Conservation (phyloP, 305 asterid species). For the Fraxinus floribunda region DNA sequence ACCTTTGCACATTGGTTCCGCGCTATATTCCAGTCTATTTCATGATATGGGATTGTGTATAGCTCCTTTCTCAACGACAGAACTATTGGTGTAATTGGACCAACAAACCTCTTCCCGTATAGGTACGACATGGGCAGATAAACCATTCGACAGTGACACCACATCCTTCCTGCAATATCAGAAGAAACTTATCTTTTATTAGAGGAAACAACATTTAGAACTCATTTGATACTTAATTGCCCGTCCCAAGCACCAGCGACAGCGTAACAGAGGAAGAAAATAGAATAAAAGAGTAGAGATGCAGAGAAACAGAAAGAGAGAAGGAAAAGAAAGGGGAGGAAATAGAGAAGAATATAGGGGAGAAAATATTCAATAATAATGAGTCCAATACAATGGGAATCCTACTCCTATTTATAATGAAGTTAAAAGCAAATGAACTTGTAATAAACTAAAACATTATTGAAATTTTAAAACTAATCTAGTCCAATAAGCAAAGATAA, state of each 20-base stretch:
- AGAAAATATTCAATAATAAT: neutral
- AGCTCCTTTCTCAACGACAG: conserved; percentile 87
- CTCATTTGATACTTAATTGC: neutral
- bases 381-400: neutral
- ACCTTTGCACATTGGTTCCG: conserved; percentile 97
- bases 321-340: neutral
- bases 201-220: neutral
- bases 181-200: conserved; percentile 16
- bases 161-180: conserved; percentile 81
- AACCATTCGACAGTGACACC: conserved; percentile 99
- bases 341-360: neutral
- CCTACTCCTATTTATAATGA: neutral
- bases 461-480: neutral
- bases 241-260: neutral
- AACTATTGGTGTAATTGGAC: conserved; percentile 84
- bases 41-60: conserved; percentile 73
- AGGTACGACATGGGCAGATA: conserved; percentile 94
- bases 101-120: conserved; percentile 84
- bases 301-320: neutral
- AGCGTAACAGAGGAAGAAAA: neutral
- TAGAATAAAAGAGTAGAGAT: neutral
- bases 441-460: neutral
- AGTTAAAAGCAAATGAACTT: neutral
- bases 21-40: conserved; percentile 78
- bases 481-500: neutral